Evolutionary conservation across 805 yeast genomes (phyloP).

Genomic region (Metschnikowia picachoensis): DNA sequence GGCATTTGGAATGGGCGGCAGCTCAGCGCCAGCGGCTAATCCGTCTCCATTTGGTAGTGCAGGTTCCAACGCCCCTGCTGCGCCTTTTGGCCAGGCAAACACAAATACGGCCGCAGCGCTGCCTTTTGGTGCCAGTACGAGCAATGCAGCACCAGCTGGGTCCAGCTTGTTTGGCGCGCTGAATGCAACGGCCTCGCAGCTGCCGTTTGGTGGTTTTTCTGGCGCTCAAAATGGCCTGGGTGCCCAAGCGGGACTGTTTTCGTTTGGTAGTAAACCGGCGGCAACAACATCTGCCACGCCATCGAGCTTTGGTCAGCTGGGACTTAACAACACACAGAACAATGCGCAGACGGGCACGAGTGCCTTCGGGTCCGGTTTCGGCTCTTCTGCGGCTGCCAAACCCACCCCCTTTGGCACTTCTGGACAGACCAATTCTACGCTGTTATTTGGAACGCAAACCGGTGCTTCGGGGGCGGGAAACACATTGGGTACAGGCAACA

Average conservation of each 20-base stretch:
- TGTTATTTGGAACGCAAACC: not conserved
- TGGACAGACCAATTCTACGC: not conserved
- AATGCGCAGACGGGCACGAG: not conserved
- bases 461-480: not conserved
- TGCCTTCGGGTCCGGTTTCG: constrained; percentile 2
- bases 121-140: constrained; percentile 1
- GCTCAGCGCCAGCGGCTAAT: not conserved
- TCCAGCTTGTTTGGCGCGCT: not conserved
- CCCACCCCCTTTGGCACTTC: constrained; percentile 3
- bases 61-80: not conserved
- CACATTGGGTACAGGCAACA: not conserved
- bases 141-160: not conserved
- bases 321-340: not conserved
- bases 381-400: constrained; percentile 2
- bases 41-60: constrained; percentile 2
- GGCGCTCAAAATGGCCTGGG: not conserved
- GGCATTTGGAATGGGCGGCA: constrained; percentile 2
- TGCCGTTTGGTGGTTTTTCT: not conserved
- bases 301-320: not conserved
- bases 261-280: not conserved
- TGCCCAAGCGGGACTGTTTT: not conserved
- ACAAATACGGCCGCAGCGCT: not conserved
- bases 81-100: not conserved
- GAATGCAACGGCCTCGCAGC: not conserved
- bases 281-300: not conserved